A percentile compares a stretch with the other conserved stretches of the same genome.
phyloP scores from a whole-genome alignment of 1,139 yeast species.

The Spathaspora sp. region DNA sequence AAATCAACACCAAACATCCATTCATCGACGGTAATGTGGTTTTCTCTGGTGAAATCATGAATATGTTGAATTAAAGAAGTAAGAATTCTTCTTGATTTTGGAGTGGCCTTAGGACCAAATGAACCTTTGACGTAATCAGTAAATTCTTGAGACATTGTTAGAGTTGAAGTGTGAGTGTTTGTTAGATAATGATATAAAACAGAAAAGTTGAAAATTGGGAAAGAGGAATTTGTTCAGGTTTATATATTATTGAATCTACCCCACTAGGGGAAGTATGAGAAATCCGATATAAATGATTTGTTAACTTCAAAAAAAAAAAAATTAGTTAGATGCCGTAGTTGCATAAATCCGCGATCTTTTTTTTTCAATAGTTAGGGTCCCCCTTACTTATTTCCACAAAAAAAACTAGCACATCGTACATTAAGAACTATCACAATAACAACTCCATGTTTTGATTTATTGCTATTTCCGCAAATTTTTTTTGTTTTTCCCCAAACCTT shows the following conservation, averaged over 20 bases:
- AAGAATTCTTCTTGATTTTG: slow-evolving; percentile 21
- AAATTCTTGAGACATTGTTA: slow-evolving; percentile 24
- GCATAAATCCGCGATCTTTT: neutral
- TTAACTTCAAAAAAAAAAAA: neutral
- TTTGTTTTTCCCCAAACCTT: neutral
- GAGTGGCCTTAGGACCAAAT: slow-evolving; percentile 29
- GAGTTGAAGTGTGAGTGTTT: neutral
- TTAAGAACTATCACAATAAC: no score
- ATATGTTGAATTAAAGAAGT: slow-evolving; percentile 21
- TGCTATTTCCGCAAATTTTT: slow-evolving; percentile 1
- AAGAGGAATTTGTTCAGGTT: neutral
- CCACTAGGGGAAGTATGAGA: neutral
- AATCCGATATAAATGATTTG: neutral
- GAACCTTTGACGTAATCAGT: slow-evolving; percentile 25
- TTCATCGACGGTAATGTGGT: slow-evolving; percentile 17
- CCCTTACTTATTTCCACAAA: neutral
- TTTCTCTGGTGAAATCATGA: slow-evolving; percentile 18
- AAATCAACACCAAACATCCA: slow-evolving; percentile 17
- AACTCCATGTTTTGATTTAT: neutral
- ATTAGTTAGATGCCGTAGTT: neutral
- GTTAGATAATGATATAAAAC: neutral
- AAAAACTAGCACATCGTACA: no score
- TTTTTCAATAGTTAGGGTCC: neutral
- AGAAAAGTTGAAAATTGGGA: neutral
- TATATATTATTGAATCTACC: neutral